Evolutionary conservation across 2,329 filamentous ascomycete species (phyloP), one percentile per base, ranked within the genome.

Genomic region (Xylaria sp.): DNA sequence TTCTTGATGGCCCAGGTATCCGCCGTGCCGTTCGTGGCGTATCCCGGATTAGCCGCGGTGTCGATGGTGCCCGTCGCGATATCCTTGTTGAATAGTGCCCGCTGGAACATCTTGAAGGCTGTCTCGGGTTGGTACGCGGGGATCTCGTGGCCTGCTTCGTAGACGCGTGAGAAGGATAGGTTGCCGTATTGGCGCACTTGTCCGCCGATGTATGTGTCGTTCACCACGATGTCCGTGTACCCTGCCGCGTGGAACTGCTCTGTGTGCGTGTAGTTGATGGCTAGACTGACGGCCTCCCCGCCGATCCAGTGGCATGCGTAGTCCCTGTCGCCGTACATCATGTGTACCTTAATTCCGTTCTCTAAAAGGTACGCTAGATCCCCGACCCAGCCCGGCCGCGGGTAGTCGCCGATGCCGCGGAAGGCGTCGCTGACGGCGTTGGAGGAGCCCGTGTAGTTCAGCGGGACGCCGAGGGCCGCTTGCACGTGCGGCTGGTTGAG

Each of bases 111-210:
- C 67, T 81, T 80, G 72, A 85, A 80, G 1, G 84, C 78, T 2
- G 84, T 82, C 60, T 82, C 77, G 27, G 85, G 86, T 76, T 87
- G 85, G 72, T 85, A 85, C 32, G 82, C 82, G 0, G 85, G 84
- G 13, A 87, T 82, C 76, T 87, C 83, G 73, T 89, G 87, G 0
- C 88, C 87, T 10, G 87, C 82, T 73, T 89, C 81, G 74, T 86
- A 89, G 3, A 90, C 84, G 0, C 88, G 82, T 40, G 85, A 84
- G 78, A 90, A 90, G 12, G 85, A 87, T 70, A 89, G 84, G 73
- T 93, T 93, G 16, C 90, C 91, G 72, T 87, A 88, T 76, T 93
- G 90, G 0, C 91, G 85, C 0, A 92, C 91, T 70, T 88, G 86
- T 1, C 91, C 92, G n/a, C 85, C 89, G 75, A 87, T 85, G 79